phyloP scores from a whole-genome alignment of 352 stramenopile genomes.

The Phytophthora citricola region DNA sequence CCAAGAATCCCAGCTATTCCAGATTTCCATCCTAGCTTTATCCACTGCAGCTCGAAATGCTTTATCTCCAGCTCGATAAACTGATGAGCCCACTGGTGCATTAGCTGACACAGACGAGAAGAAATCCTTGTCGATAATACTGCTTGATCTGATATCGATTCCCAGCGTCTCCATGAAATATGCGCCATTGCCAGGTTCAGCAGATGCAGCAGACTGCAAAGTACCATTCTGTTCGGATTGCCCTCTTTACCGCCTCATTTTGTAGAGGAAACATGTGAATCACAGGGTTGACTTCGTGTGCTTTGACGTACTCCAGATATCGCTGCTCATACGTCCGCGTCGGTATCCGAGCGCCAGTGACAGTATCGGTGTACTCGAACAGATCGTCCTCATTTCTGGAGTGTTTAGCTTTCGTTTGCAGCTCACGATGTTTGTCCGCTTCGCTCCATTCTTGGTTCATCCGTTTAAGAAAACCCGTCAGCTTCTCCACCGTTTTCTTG shows the following conservation, averaged over 20 bases:
- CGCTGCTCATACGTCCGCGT: conserved; percentile 48
- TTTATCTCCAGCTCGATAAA: conserved; percentile 10
- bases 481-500: conserved; percentile 46
- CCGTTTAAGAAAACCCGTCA: conserved; percentile 47
- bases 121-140: conserved; percentile 47
- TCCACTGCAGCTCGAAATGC: conserved; percentile 33
- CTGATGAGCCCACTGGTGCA: conserved; percentile 4
- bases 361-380: conserved; percentile 62
- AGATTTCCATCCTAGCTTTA: conserved; percentile 29
- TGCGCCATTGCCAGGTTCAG: neutral
- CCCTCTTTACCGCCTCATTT: neutral
- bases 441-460: conserved; percentile 65
- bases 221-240: neutral
- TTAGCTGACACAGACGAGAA: conserved; percentile 22
- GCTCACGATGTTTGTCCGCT: conserved; percentile 48
- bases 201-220: neutral
- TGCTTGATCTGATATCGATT: conserved; percentile 50
- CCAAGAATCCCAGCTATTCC: conserved; percentile 25
- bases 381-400: conserved; percentile 43
- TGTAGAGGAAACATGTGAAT: conserved; percentile 36
- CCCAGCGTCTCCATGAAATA: conserved; percentile 34
- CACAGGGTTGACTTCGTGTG: conserved; percentile 41
- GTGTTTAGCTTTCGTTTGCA: conserved; percentile 41
- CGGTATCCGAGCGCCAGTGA: conserved; percentile 43
- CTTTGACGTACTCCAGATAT: conserved; percentile 54